Base-by-base conservation (phyloP, 306 rosid genomes). In the Corylus heterophylla region DNA sequence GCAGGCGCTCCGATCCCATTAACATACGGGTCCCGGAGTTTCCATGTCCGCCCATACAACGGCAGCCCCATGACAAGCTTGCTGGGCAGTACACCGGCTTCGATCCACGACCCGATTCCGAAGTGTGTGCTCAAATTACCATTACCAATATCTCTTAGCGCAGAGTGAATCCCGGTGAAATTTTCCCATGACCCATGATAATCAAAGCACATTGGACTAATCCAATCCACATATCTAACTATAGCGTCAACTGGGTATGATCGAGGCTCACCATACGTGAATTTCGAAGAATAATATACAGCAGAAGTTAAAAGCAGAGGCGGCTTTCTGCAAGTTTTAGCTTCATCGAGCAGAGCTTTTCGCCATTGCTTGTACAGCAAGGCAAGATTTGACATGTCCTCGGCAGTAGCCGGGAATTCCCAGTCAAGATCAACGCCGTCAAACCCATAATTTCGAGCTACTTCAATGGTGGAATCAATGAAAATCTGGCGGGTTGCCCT, bases 361-460 rank as follows among this genome's bases (percentile, higher is more conserved):
- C 73, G 74, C 98, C 97, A 92, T 48, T 94, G 85, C 25, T 75
- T 25, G 77, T 47, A 90, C 3, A 92, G 71, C 52, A 77, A 2
- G 31, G 78, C 94, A 12, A 94, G 89, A 63, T 94, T 91, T 5
- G 85, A 68, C 97, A 94, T 92, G 72, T 92, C 97, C 17, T 25
- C 35, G 20, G 48, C 83, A 44, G 78, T 68, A 0, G 35, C 25
- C 0, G 98, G 98, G 42, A 86, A 94, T 61, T 94, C 98, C 98
- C 97, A 94, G 20, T 94, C 97, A 51, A 92, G 80, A 75, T 94
- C 97, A 4, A 94, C 56, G 1, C 98, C 98, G 0, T 94, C 73
- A 62, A 92, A 92, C 2, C 92, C 92, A 22, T 83, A 92, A 1
- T 54, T 69, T 37, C 92, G 88, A 0, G 97, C 97, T 48, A 83